Percentiles rank a stretch among this genome's conserved stretches.
Evolutionary conservation across 805 yeast species (phyloP).

Genomic region (Metahyphopichia silvanorum): DNA sequence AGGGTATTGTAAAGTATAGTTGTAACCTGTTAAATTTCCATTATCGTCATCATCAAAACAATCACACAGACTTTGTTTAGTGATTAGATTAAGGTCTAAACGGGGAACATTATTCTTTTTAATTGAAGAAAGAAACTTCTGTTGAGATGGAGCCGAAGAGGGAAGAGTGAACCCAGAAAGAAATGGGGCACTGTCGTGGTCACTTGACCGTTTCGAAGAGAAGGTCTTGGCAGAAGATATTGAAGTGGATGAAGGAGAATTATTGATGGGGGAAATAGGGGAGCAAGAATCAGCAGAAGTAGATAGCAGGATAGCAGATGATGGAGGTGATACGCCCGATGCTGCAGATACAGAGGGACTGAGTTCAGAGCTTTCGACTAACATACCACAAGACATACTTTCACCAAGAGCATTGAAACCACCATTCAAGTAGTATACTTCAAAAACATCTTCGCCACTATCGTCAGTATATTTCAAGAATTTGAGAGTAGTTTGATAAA

Average conservation of each 20-base stretch:
- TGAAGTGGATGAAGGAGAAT: no score
- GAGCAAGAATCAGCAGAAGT: conserved; percentile 6
- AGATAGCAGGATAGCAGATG: conserved; percentile 8
- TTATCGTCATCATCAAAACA: no score
- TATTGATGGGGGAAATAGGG: conserved; percentile 4
- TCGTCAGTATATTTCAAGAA: conserved; percentile 17
- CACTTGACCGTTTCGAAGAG: background rate
- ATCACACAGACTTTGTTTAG: no score
- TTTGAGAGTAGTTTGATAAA: conserved; percentile 33
- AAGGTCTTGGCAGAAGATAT: background rate
- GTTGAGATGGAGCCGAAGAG: conserved; percentile 32
- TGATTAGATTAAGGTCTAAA: conserved; percentile 13
- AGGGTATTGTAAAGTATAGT: conserved; percentile 22
- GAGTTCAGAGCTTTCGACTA: background rate
- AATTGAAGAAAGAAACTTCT: conserved; percentile 32
- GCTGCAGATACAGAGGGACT: background rate
- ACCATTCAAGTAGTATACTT: conserved; percentile 21
- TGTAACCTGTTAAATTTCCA: conserved; percentile 9
- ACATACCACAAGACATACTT: background rate
- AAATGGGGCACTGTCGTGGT: conserved; percentile 1
- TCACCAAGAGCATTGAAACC: conserved; percentile 16
- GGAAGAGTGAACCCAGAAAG: conserved; percentile 44
- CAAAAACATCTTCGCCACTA: conserved; percentile 10
- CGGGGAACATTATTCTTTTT: conserved; percentile 25
- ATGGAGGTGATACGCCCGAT: conserved; percentile 2